These are phyloP conservation scores for Candida cerambycidarum DNA, from an alignment of 805 yeast species.

Conservation along the genomic window DNA sequence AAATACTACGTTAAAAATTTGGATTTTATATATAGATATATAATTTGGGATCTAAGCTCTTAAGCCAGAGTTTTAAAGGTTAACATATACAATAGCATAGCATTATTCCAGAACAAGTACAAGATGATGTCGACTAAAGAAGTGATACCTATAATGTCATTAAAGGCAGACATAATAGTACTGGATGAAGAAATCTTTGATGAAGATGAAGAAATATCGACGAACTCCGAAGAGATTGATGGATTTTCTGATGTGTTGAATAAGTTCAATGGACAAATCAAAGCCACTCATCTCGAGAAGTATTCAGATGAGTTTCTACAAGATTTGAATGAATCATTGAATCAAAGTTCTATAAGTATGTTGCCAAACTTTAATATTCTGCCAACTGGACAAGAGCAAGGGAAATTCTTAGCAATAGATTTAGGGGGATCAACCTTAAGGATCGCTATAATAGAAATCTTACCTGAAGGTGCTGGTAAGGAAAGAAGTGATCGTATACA, in stretches of 20 bases:
- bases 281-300: conserved; percentile 1
- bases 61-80: background rate
- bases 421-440: conserved; percentile 59
- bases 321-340: conserved; percentile 31
- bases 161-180: background rate
- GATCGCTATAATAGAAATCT: conserved; percentile 37
- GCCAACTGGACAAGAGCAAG: conserved; percentile 38
- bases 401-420: conserved; percentile 49
- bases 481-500: conserved; percentile 25
- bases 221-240: conserved; percentile 8
- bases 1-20: conserved; percentile 2
- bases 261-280: conserved; percentile 9
- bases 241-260: conserved; percentile 6
- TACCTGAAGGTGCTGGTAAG: conserved; percentile 11
- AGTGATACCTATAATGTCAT: conserved; percentile 1
- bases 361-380: conserved; percentile 38
- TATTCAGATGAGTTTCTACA: conserved; percentile 22
- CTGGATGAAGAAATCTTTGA: conserved; percentile 4
- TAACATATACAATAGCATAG: background rate
- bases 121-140: conserved; percentile 3
- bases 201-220: conserved; percentile 4
- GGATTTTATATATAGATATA: conserved; percentile 3
- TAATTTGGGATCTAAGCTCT: background rate
- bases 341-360: conserved; percentile 34
- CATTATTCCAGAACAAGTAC: background rate